These are phyloP conservation scores for Candida mesenterica DNA, from an alignment of 1,139 yeast genomes.

Conservation along the genomic window DNA sequence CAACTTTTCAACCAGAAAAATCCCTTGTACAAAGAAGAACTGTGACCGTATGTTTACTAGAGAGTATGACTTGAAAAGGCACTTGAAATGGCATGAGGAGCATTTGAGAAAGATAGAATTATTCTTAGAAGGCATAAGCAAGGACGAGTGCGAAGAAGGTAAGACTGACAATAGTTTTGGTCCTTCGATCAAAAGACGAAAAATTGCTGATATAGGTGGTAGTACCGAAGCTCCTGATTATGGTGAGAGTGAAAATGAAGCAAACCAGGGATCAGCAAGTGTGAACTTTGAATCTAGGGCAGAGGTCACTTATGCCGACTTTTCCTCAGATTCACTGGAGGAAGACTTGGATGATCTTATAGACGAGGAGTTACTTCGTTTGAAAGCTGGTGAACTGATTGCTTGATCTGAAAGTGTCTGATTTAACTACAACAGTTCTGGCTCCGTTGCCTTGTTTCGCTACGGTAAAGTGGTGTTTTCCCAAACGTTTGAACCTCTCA, in stretches of 20 bases:
- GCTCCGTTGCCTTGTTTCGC: too few relatives aligned
- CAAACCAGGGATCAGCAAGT: too few relatives aligned
- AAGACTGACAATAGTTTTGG: too few relatives aligned
- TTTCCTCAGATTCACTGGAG: too few relatives aligned
- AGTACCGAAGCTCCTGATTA: conserved; percentile 6
- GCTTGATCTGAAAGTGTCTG: neutral
- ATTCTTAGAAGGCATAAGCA: conserved; percentile 24
- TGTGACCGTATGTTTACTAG: conserved; percentile 50
- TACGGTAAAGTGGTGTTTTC: too few relatives aligned
- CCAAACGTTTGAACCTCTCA: too few relatives aligned
- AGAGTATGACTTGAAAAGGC: conserved; percentile 51
- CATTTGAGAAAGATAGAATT: conserved; percentile 32
- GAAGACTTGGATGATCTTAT: conserved; percentile 26
- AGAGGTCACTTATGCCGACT: too few relatives aligned
- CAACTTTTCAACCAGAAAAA: conserved; percentile 30
- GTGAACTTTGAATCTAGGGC: too few relatives aligned
- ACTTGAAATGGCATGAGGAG: conserved; percentile 54
- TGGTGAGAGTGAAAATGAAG: conserved; percentile 22
- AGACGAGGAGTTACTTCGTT: conserved; percentile 29
- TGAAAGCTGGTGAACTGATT: conserved; percentile 7
- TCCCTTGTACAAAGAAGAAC: conserved; percentile 45
- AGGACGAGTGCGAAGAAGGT: conserved; percentile 9
- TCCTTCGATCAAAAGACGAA: conserved; percentile 5
- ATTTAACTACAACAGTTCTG: too few relatives aligned
- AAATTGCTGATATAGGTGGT: conserved; percentile 4